A percentile compares a stretch with the other conserved stretches of the same genome.
phyloP scores from a whole-genome alignment of 106 monocot genomes.

The Dendrobium nobile region DNA sequence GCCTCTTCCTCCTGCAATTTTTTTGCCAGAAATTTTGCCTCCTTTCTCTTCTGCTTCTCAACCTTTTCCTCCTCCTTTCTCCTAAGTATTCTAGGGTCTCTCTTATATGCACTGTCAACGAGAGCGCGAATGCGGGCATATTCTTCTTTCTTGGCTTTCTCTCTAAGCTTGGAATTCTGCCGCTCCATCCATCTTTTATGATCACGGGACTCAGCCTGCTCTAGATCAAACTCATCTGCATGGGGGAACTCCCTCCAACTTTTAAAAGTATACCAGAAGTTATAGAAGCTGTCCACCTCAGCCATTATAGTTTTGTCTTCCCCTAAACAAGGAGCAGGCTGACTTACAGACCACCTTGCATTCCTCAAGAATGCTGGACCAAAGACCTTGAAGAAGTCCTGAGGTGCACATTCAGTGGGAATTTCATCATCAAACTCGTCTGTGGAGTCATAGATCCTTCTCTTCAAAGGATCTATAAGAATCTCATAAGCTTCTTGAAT shows the following conservation, averaged over 20 bases:
- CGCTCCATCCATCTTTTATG: constrained; percentile 98
- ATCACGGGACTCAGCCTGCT: constrained; percentile 83
- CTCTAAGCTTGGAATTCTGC: constrained; percentile 76
- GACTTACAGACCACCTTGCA: constrained; percentile 71
- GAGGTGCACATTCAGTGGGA: constrained; percentile 76
- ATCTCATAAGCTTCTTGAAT: constrained; percentile 97
- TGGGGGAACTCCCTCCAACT: constrained; percentile 91
- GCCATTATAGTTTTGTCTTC: constrained; percentile 48
- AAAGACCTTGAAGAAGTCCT: constrained; percentile 86
- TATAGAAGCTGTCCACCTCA: constrained; percentile 75
- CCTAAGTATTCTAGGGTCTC: constrained; percentile 69
- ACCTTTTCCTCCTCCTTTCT: constrained; percentile 81
- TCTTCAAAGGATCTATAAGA: constrained; percentile 76
- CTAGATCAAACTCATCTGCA: constrained; percentile 85
- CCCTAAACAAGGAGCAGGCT: constrained; percentile 59
- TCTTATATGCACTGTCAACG: constrained; percentile 83
- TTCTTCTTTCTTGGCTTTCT: constrained; percentile 78
- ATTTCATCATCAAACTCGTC: constrained; percentile 95
- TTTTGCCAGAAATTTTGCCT: constrained; percentile 57
- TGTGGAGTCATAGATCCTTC: constrained; percentile 90
- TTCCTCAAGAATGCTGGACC: constrained; percentile 88
- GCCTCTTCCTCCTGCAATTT: constrained; percentile 79
- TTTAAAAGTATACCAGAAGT: constrained; percentile 87
- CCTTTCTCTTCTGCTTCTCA: constrained; percentile 80
- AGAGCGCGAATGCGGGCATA: constrained; percentile 59